These are phyloP conservation scores for Fusarium cyanostomum DNA, from an alignment of 2,329 filamentous ascomycete genomes.

Conservation along the genomic window DNA sequence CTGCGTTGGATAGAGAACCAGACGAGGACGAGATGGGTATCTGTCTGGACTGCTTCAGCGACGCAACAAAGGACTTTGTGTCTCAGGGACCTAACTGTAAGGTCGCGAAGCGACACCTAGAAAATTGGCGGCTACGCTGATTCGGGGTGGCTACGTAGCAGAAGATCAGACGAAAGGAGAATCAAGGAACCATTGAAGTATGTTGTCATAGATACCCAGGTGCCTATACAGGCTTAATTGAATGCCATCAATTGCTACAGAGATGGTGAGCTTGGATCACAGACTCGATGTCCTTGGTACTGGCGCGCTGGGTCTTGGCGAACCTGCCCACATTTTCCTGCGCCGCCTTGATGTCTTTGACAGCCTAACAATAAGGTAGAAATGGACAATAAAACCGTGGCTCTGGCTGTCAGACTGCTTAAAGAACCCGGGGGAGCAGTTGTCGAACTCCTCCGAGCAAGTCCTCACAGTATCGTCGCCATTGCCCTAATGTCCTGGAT, in stretches of 20 bases:
- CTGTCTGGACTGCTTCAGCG: neutral
- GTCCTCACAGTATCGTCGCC: conserved; percentile 59
- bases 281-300: conserved; percentile 20
- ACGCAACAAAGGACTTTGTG: neutral
- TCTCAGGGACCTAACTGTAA: neutral
- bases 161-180: too few relatives aligned
- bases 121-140: too few relatives aligned
- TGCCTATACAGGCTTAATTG: too few relatives aligned
- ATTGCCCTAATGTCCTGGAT: conserved; percentile 57
- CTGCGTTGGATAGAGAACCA: neutral
- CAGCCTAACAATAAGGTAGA: conserved; percentile 55
- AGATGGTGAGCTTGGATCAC: conserved; percentile 2
- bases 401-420: conserved; percentile 58
- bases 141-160: too few relatives aligned
- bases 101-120: neutral
- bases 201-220: too few relatives aligned
- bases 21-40: neutral
- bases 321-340: conserved; percentile 31
- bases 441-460: conserved; percentile 64
- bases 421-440: conserved; percentile 60
- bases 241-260: too few relatives aligned
- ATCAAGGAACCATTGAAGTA: too few relatives aligned
- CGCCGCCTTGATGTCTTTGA: conserved; percentile 47
- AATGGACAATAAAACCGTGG: conserved; percentile 53
- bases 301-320: conserved; percentile 13